A percentile compares a stretch with the other conserved stretches of the same genome.
These are phyloP conservation scores for Bremia lactucae DNA, from an alignment of 352 stramenopile species.

Conservation along the genomic window DNA sequence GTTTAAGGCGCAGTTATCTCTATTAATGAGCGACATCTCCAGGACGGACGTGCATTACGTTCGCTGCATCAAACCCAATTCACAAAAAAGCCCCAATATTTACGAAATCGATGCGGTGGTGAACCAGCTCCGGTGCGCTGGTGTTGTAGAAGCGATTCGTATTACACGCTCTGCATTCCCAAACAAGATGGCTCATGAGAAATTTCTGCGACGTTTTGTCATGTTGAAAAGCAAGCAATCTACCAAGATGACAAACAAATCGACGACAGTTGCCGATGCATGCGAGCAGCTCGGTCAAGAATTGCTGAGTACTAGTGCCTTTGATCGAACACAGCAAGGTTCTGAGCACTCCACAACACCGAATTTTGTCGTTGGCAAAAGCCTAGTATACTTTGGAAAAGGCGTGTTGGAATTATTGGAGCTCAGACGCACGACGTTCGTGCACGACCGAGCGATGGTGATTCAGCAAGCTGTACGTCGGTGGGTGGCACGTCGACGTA, in stretches of 20 bases:
- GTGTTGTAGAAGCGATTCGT: conserved; percentile 86
- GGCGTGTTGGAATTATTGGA: conserved; percentile 89
- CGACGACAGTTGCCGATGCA: conserved; percentile 47
- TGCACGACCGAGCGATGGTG: conserved; percentile 50
- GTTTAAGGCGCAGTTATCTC: conserved; percentile 80
- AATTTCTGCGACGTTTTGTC: conserved; percentile 76
- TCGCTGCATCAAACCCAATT: conserved; percentile 88
- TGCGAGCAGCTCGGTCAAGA: conserved; percentile 47
- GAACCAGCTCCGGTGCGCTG: conserved; percentile 81
- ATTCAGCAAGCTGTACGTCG: conserved; percentile 48
- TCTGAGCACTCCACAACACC: conserved; percentile 29
- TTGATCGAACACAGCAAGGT: conserved; percentile 25
- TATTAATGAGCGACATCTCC: conserved; percentile 82
- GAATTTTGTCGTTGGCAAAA: conserved; percentile 75
- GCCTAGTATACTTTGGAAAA: conserved; percentile 89
- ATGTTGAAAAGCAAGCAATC: conserved; percentile 42
- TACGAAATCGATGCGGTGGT: conserved; percentile 85
- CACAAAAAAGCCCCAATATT: conserved; percentile 49
- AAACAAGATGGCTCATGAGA: conserved; percentile 91
- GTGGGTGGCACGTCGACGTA: conserved; percentile 41
- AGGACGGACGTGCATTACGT: conserved; percentile 84
- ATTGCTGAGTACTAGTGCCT: conserved; percentile 35
- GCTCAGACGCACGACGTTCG: conserved; percentile 51
- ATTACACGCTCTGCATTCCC: conserved; percentile 85
- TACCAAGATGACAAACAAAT: conserved; percentile 9